A percentile compares a stretch with the other conserved stretches of the same genome.
These are phyloP conservation scores for Leptoxyphium fumago DNA, from an alignment of 2,329 filamentous ascomycete genomes.

Conservation along the genomic window DNA sequence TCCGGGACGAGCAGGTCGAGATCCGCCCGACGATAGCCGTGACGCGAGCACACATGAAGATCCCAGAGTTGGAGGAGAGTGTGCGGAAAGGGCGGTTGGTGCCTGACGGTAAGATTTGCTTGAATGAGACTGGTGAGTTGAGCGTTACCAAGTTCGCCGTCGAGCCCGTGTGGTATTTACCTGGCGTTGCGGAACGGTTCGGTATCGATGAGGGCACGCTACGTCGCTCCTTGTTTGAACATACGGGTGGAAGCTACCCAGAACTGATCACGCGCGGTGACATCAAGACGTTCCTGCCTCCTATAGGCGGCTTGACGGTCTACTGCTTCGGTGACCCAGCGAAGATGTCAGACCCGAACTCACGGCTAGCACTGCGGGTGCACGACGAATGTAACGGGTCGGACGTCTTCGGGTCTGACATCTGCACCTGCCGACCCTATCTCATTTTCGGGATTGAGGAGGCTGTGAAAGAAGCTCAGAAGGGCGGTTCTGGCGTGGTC, in stretches of 20 bases:
- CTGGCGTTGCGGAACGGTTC: conserved; percentile 69
- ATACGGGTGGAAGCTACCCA: conserved; percentile 90
- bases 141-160: conserved; percentile 94
- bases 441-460: conserved; percentile 95
- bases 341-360: conserved; percentile 79
- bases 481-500: conserved; percentile 82
- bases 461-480: conserved; percentile 91
- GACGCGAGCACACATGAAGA: conserved; percentile 85
- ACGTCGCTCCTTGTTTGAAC: conserved; percentile 77
- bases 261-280: conserved; percentile 78
- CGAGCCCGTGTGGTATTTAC: conserved; percentile 58
- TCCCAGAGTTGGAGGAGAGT: conserved; percentile 87
- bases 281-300: conserved; percentile 89
- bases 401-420: conserved; percentile 95
- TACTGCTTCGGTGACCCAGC: conserved; percentile 94
- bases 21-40: conserved; percentile 77
- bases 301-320: conserved; percentile 88
- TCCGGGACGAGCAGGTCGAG: conserved; percentile 66
- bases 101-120: conserved; percentile 75
- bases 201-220: conserved; percentile 86
- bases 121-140: conserved; percentile 75
- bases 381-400: conserved; percentile 89
- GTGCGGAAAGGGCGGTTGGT: conserved; percentile 62
- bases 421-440: conserved; percentile 92
- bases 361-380: conserved; percentile 67